Evolutionary conservation across 2,329 filamentous ascomycete species (phyloP).

Genomic region (Paramyrothecium sp.): DNA sequence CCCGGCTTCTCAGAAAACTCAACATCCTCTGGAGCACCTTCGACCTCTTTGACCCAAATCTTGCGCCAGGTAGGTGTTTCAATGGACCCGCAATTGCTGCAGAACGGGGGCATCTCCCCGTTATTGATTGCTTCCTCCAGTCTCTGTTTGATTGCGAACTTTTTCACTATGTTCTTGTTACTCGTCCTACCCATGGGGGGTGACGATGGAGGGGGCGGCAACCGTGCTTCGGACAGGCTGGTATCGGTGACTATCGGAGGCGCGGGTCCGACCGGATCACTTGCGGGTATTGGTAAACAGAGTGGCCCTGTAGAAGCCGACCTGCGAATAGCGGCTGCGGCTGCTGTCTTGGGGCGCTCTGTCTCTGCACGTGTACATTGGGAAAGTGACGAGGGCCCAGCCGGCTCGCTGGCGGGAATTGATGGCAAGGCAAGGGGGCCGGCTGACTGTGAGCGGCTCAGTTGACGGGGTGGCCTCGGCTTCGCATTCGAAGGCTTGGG

Average conservation of each 20-base stretch:
- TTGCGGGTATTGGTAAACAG: conserved; percentile 41
- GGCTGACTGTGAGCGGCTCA: conserved; percentile 35
- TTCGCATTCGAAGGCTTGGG: conserved; percentile 5
- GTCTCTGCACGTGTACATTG: conserved; percentile 17
- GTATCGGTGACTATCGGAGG: conserved; percentile 6
- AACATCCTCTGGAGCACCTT: conserved; percentile 67
- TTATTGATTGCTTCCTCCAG: conserved; percentile 65
- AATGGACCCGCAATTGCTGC: conserved; percentile 89
- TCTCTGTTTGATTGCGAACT: conserved; percentile 58
- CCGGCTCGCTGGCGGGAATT: conserved; percentile 49
- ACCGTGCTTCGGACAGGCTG: conserved; percentile 27
- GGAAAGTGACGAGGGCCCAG: conserved; percentile 39
- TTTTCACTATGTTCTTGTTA: conserved; percentile 65
- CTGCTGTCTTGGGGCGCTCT: conserved; percentile 23
- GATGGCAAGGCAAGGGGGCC: conserved; percentile 34
- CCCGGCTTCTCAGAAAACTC: conserved; percentile 73
- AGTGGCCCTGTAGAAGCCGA: conserved; percentile 25
- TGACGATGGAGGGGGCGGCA: conserved; percentile 33
- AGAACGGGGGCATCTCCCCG: conserved; percentile 85
- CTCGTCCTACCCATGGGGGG: conserved; percentile 41
- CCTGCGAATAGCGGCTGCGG: conserved; percentile 33
- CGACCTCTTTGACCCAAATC: conserved; percentile 76
- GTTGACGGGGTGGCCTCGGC: conserved; percentile 19
- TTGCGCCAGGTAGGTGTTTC: conserved; percentile 97
- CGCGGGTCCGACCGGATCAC: conserved; percentile 39